phyloP scores from a whole-genome alignment of 1,139 yeast species.

The Arxiozyma slooffiae region DNA sequence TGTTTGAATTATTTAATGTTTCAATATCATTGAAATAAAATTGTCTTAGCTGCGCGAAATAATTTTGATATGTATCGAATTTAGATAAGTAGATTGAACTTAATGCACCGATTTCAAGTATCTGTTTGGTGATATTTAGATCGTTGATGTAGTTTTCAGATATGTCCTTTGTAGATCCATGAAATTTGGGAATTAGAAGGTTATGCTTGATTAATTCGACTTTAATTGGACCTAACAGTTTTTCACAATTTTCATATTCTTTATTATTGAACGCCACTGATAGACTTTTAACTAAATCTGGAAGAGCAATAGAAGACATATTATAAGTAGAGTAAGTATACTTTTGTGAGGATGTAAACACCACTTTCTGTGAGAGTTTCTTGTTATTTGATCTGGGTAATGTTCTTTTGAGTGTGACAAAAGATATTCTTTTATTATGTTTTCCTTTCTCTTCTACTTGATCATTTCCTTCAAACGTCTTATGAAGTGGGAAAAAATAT shows the following conservation, averaged over 20 bases:
- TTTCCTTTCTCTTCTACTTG: too few species aligned
- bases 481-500: too few species aligned
- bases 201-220: conserved; percentile 69
- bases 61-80: conserved; percentile 58
- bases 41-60: conserved; percentile 65
- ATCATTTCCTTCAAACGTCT: too few species aligned
- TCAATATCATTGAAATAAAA: conserved; percentile 46
- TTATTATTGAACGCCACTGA: conserved; percentile 52
- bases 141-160: conserved; percentile 48
- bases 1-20: conserved; percentile 45
- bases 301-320: neutral
- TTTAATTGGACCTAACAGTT: conserved; percentile 61
- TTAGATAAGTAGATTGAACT: conserved; percentile 57
- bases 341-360: too few species aligned
- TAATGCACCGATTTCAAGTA: conserved; percentile 80
- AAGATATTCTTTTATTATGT: too few species aligned
- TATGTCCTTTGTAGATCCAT: conserved; percentile 24
- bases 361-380: too few species aligned
- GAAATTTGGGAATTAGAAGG: conserved; percentile 56
- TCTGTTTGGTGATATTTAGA: conserved; percentile 65
- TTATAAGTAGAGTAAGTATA: too few species aligned
- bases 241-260: conserved; percentile 52
- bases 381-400: too few species aligned
- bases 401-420: too few species aligned
- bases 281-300: conserved; percentile 55